Evolutionary conservation across 306 rosid species (phyloP), one percentile per base, ranked within the genome.

Genomic region (Fagus crenata): DNA sequence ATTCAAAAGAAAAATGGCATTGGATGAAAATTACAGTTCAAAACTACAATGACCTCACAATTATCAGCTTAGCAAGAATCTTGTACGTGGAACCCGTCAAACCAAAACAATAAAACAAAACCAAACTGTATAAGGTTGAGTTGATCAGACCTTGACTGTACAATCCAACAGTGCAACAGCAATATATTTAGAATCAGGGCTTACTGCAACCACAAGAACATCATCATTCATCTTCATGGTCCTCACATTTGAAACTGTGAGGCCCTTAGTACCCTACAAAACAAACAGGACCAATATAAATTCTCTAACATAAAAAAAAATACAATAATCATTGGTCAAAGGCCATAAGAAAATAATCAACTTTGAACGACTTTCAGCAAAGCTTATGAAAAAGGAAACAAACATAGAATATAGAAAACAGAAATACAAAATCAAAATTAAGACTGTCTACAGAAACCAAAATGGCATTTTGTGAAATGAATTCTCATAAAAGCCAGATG

Each of bases 181-280:
- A 75, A 95, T 78, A 85, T 89, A 95, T 81, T 95, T 95, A 56
- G 89, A 87, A 88, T 92, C 97, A 35, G 98, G 98, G 81, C 97
- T 95, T 46, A 90, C 85, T 82, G 91, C 87, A 83, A 93, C 89
- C 49, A 84, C 92, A 70, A 90, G 90, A 73, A 86, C 97, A 55
- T 95, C 98, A 77, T 89, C 96, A 51, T 89, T 90, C 97, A 95
- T 90, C 83, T 84, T 95, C 97, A 89, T 65, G 41, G 92, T 86
- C 78, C 83, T 85, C 79, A 89, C 91, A 87, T 86, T 90, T 79
- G 97, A 80, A 75, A 89, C 76, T 39, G 43, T 61, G 7, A 91
- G 93, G 55, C 82, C 89, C 87, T 87, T 92, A 69, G 93, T 75
- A 36, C 83, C 89, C 93, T 95, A 89, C 33, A 74, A 82, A 81